These are phyloP conservation scores for Salmacisia buchloeana DNA, from an alignment of 1,284 basidiomycete genomes.

Conservation along the genomic window DNA sequence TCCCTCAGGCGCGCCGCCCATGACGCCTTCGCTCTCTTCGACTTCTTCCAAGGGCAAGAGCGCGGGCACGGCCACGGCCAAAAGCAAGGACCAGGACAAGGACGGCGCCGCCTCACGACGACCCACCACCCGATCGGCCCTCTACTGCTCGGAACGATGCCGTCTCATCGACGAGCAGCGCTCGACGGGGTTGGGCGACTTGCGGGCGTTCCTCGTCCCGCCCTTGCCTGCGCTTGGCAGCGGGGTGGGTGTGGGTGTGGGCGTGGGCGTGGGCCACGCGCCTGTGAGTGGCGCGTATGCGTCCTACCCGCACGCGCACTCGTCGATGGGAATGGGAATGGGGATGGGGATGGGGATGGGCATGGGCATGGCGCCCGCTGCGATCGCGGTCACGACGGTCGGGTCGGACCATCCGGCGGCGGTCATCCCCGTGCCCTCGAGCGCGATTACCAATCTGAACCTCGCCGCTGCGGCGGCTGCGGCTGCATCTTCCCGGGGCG, in stretches of 20 bases:
- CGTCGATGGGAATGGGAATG: too few species aligned
- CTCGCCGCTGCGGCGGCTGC: too few species aligned
- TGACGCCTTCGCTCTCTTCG: not conserved
- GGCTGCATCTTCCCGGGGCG: not conserved
- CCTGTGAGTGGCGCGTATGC: too few species aligned
- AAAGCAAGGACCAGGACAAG: not conserved
- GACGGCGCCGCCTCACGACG: not conserved
- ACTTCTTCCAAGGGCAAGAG: not conserved
- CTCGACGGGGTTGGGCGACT: slow-evolving; percentile 28
- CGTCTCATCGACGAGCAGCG: slow-evolving; percentile 36
- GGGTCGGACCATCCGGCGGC: not conserved
- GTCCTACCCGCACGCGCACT: too few species aligned
- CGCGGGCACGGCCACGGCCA: not conserved
- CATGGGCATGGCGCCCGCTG: not conserved
- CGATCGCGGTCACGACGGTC: not conserved
- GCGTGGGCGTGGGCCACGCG: slow-evolving; percentile 11
- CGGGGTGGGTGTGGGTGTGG: too few species aligned
- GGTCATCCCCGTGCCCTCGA: slow-evolving; percentile 3
- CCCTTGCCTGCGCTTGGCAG: slow-evolving; percentile 18
- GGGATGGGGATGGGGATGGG: too few species aligned
- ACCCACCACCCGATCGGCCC: slow-evolving; percentile 26
- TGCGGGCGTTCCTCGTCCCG: slow-evolving; percentile 30
- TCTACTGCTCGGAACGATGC: slow-evolving; percentile 44
- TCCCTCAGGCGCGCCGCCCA: too few species aligned
- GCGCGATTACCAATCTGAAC: not conserved